Evolutionary conservation across 2,329 filamentous ascomycete genomes (phyloP).

Genomic region (Raffaelea ambrosiae): DNA sequence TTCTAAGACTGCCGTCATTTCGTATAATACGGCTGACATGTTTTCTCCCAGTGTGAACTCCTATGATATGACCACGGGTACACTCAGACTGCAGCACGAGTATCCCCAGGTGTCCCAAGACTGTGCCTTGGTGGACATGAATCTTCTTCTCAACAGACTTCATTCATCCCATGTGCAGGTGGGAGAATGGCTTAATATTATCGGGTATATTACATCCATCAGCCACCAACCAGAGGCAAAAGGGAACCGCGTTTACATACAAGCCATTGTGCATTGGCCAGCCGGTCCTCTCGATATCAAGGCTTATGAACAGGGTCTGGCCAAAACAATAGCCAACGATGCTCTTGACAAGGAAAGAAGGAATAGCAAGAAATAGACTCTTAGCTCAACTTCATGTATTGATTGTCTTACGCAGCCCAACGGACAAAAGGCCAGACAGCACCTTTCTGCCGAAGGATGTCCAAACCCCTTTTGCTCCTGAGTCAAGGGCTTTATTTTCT

Average conservation of each 20-base stretch:
- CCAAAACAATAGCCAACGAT: conserved; percentile 8
- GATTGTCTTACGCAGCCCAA: no score
- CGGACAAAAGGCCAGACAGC: no score
- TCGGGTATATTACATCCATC: conserved; percentile 60
- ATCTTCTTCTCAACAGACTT: conserved; percentile 59
- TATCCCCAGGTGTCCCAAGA: conserved; percentile 41
- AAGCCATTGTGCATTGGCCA: conserved; percentile 71
- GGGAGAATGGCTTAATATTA: conserved; percentile 83
- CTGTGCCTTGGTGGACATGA: conserved; percentile 58
- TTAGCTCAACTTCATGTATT: no score
- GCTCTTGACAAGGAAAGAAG: neutral
- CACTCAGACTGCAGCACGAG: conserved; percentile 60
- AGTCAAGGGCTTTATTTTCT: no score
- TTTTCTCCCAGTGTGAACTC: conserved; percentile 33
- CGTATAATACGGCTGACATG: no score
- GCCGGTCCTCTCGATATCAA: conserved; percentile 64
- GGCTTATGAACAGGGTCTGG: conserved; percentile 58
- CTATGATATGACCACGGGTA: conserved; percentile 46
- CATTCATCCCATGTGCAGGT: conserved; percentile 54
- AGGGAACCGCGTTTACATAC: conserved; percentile 38
- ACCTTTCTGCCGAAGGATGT: no score
- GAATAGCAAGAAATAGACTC: no score
- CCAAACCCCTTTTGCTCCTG: no score
- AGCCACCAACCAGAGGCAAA: neutral
- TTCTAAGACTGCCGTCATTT: no score